Conservation (phyloP, 202 grass and related monocot genomes). For the Musa balbisiana region DNA sequence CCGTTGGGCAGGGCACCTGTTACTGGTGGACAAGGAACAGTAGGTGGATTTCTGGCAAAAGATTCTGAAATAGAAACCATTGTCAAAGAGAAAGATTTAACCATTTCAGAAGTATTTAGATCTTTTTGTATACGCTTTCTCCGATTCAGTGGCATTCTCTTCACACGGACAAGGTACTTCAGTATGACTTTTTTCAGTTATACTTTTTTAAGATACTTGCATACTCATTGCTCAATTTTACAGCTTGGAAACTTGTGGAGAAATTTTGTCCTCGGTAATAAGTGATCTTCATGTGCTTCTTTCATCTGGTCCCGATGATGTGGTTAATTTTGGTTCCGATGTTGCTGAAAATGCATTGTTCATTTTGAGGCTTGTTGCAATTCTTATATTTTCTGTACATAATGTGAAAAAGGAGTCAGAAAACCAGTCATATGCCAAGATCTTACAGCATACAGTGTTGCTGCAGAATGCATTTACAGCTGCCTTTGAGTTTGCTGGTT, state of each 20-base stretch:
- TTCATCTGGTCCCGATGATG: constrained; percentile 54
- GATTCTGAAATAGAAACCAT: constrained; percentile 35
- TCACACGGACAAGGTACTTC: constrained; percentile 61
- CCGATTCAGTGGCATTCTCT: constrained; percentile 66
- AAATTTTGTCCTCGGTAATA: constrained; percentile 34
- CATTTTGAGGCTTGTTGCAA: constrained; percentile 40
- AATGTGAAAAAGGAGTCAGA: constrained; percentile 51
- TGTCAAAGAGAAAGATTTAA: constrained; percentile 33
- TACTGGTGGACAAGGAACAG: constrained; percentile 40
- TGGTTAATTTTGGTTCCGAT: constrained; percentile 48
- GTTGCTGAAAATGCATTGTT: constrained; percentile 48
- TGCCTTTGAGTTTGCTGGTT: constrained; percentile 56
- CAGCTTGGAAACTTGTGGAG: constrained; percentile 64
- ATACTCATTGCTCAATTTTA: constrained; percentile 2
- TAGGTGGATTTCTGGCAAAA: constrained; percentile 38
- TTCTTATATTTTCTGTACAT: constrained; percentile 57
- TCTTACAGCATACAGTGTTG: constrained; percentile 43
- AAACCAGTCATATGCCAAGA: constrained; percentile 52
- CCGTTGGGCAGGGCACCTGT: constrained; percentile 21
- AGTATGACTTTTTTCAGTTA: background rate
- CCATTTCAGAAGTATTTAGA: constrained; percentile 44
- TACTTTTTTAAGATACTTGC: background rate
- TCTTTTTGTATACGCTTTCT: constrained; percentile 56
- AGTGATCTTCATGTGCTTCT: constrained; percentile 47
- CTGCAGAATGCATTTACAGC: constrained; percentile 50